phyloP scores from a whole-genome alignment of 305 asterid species.

The Solanum hybrid region DNA sequence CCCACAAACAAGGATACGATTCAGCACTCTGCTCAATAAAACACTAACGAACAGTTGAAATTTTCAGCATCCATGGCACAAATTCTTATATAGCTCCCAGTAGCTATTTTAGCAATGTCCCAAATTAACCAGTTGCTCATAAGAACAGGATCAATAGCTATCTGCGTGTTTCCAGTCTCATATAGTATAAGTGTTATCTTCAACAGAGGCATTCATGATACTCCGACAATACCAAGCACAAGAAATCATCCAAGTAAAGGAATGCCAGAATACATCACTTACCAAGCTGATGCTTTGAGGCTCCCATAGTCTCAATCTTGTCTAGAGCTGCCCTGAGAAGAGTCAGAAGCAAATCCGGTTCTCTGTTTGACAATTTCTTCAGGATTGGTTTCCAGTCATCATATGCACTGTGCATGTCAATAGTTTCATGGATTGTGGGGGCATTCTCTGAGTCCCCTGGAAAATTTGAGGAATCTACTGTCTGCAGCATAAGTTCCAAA shows the following conservation, averaged over 20 bases:
- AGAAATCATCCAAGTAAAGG: background rate
- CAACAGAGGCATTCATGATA: background rate
- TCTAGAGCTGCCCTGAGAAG: conserved; percentile 63
- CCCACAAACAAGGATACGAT: background rate
- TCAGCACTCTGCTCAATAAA: background rate
- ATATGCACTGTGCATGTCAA: conserved; percentile 20
- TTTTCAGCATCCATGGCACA: background rate
- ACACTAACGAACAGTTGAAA: background rate
- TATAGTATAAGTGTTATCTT: background rate
- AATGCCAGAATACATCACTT: conserved; percentile 2
- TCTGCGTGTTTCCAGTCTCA: background rate
- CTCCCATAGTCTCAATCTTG: conserved; percentile 39
- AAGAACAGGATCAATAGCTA: background rate
- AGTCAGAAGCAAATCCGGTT: conserved; percentile 50
- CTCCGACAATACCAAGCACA: background rate
- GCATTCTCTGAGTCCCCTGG: conserved; percentile 24
- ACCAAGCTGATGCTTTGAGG: conserved; percentile 35
- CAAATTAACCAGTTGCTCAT: background rate
- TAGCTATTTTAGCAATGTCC: background rate
- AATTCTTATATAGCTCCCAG: background rate
- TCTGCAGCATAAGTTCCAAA: conserved; percentile 59
- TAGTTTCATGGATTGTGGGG: conserved; percentile 10
- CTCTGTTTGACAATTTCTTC: conserved; percentile 54
- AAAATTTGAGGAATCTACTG: conserved; percentile 34
- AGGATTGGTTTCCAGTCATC: conserved; percentile 73